Base-by-base conservation (phyloP, 768 basidiomycete species). In the Coprinopsis sp. region DNA sequence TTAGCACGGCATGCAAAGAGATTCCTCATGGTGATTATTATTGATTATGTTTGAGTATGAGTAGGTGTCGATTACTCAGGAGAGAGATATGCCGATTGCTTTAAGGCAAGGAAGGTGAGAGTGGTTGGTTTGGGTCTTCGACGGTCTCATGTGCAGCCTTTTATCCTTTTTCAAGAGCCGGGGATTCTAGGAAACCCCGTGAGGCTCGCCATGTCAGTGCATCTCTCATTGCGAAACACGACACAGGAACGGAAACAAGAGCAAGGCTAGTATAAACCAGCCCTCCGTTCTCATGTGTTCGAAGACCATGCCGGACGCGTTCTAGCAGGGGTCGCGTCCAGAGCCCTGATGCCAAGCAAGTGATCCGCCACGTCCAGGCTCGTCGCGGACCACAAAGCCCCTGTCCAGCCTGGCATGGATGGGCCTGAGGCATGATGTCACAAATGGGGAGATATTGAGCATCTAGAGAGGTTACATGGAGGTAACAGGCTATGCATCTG, bases 401-500 rank as follows among this genome's bases (percentile, higher is more conserved):
- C n/a, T n/a, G n/a, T n/a, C n/a, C n/a, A n/a, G n/a, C n/a, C n/a
- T n/a, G n/a, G n/a, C n/a, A n/a, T n/a, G n/a, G n/a, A n/a, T n/a
- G n/a, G n/a, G n/a, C n/a, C n/a, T n/a, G n/a, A n/a, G n/a, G n/a
- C n/a, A n/a, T n/a, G n/a, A n/a, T n/a, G n/a, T n/a, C n/a, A n/a
- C n/a, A n/a, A n/a, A n/a, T n/a, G n/a, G n/a, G n/a, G n/a, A n/a
- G n/a, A n/a, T n/a, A n/a, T n/a, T n/a, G n/a, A n/a, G n/a, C n/a
- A n/a, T n/a, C n/a, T n/a, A n/a, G n/a, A n/a, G n/a, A n/a, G n/a
- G n/a, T n/a, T n/a, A n/a, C n/a, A n/a, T n/a, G n/a, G n/a, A n/a
- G n/a, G n/a, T n/a, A n/a, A n/a, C n/a, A n/a, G n/a, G n/a, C 56
- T 66, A 78, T 47, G 73, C 48, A 65, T 93, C 91, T n/a, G 91